Evolutionary conservation across 140 eudicot species (phyloP), one percentile per base, ranked within the genome.

Genomic region (Ambrosia hybrid): DNA sequence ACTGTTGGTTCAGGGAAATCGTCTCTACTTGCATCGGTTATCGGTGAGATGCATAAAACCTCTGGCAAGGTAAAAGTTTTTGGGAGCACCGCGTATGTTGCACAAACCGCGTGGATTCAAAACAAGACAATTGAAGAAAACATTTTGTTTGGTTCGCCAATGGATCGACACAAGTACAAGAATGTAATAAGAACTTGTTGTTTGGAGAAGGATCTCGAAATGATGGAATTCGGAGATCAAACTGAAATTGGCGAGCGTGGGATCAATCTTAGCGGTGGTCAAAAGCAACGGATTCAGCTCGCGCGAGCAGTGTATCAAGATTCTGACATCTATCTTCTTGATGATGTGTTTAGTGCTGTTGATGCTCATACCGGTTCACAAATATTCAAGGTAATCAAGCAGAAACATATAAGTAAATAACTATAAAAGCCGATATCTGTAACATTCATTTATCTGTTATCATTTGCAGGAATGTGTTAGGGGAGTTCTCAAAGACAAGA

Each of bases 1-100:
- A 88, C 94, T 3, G 98, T 90, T 36, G 98, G 97, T 61, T 90
- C 98, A 0, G 98, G 98, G 57, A 93, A 93, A 74, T 90, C 98
- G 36, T 90, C 97, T 11, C 63, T 93, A 2, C 73, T 93, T 26
- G 93, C 96, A 1, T 81, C 97, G 0, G 73, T 88, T 59, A 86
- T 90, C 0, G 98, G 98, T 6, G 97, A 93, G 81, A 80, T 93
- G 80, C 85, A 80, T 51, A 93, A 85, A 82, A 46, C 75, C 7
- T 84, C 94, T 0, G 97, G 97, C 39, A 80, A 76, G 87, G 91
- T 91, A 34, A 81, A 76, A 58, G 89, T 86, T 52, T 81, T 74
- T 9, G 97, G 97, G 38, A 84, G 78, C 56, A 91, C 96, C 4
- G 96, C 91, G 1, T 91, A 86, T 46, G 97, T 89, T 48, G 89